These are phyloP conservation scores for Sphaceloma murrayae DNA, from an alignment of 2,329 filamentous ascomycete genomes.

Conservation along the genomic window DNA sequence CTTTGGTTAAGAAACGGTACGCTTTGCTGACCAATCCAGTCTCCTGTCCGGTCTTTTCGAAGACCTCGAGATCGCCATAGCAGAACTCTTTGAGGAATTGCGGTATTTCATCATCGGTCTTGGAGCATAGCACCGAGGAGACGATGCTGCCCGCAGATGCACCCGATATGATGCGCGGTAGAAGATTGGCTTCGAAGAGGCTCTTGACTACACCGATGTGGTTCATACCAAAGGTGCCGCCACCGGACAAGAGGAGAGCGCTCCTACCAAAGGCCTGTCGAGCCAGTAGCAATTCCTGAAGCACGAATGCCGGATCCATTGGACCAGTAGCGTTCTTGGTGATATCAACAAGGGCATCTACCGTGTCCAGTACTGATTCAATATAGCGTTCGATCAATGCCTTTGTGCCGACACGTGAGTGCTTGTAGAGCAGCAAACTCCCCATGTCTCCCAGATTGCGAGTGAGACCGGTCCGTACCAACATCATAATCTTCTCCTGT, in stretches of 20 bases:
- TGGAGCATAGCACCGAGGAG: constrained; percentile 66
- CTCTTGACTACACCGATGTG: constrained; percentile 82
- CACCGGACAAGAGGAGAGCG: constrained; percentile 72
- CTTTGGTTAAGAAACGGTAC: constrained; percentile 65
- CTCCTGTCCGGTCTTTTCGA: constrained; percentile 52
- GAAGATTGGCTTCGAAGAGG: constrained; percentile 61
- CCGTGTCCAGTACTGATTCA: constrained; percentile 63
- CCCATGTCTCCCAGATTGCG: constrained; percentile 81
- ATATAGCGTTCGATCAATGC: constrained; percentile 79
- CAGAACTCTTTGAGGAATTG: constrained; percentile 60
- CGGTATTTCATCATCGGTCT: constrained; percentile 69
- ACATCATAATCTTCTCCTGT: constrained; percentile 64
- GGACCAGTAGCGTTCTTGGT: constrained; percentile 33
- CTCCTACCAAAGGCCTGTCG: constrained; percentile 78
- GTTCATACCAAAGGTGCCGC: constrained; percentile 84
- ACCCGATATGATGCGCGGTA: constrained; percentile 80
- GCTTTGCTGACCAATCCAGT: constrained; percentile 61
- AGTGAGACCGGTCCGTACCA: constrained; percentile 69
- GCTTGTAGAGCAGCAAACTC: constrained; percentile 69
- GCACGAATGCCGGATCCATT: constrained; percentile 49
- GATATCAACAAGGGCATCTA: constrained; percentile 59
- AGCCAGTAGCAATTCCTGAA: constrained; percentile 61
- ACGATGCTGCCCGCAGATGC: constrained; percentile 84
- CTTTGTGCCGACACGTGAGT: constrained; percentile 80
- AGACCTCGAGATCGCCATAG: constrained; percentile 71